Percentiles rank a stretch among this genome's conserved stretches.
Conservation (phyloP, 768 basidiomycete genomes). For the Royoungia palumana region DNA sequence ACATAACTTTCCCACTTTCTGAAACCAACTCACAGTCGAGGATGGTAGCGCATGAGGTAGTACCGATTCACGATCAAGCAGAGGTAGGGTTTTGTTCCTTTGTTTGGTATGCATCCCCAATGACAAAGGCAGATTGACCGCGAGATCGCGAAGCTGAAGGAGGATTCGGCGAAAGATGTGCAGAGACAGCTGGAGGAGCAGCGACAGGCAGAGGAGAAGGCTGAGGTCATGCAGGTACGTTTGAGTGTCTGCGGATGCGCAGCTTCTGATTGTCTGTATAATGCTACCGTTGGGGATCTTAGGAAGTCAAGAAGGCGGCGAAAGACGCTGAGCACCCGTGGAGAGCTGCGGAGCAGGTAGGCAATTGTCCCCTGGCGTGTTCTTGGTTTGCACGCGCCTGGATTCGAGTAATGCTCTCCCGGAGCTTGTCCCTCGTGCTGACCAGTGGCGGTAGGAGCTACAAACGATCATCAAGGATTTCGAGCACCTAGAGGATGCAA, state of each 20-base stretch:
- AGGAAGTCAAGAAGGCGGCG: constrained; percentile 2
- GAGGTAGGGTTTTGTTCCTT: constrained; percentile 8
- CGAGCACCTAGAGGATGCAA: neutral
- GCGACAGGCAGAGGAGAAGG: constrained; percentile 3
- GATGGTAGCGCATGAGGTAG: neutral
- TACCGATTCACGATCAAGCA: constrained; percentile 3
- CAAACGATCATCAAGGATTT: constrained; percentile 4
- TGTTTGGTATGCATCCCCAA: neutral
- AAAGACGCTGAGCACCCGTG: constrained; percentile 4
- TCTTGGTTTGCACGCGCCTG: neutral
- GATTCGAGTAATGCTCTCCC: neutral
- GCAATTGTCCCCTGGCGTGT: neutral
- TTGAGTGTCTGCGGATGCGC: neutral
- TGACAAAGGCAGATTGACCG: constrained; percentile 17
- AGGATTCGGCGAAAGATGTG: constrained; percentile 22
- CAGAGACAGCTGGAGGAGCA: constrained; percentile 20
- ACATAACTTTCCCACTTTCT: constrained; percentile 1
- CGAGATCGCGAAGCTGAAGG: constrained; percentile 18
- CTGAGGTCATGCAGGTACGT: constrained; percentile 10
- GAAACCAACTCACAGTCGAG: neutral
- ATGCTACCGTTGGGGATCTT: neutral
- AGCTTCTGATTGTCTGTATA: neutral
- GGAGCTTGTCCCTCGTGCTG: neutral
- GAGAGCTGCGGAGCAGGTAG: constrained; percentile 9
- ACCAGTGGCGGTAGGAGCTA: neutral